Evolutionary conservation across 768 basidiomycete genomes (phyloP), one percentile per base, ranked within the genome.

Genomic region (Zangia roseola): DNA sequence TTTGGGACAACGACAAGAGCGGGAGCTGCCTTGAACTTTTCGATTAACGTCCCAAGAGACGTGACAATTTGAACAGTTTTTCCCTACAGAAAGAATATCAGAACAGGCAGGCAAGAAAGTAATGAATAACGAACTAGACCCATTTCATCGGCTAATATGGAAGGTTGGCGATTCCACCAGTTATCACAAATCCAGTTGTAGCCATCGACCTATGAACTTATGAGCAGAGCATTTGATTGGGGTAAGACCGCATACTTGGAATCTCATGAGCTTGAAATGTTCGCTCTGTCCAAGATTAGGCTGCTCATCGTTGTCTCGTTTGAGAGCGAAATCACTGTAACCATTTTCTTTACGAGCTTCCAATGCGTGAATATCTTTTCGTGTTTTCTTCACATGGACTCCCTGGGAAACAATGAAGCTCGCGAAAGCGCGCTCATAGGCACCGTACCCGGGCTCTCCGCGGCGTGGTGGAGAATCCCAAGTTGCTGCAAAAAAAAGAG

Each of bases 91-190:
- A 50, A 39, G 20, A n/a, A 47, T 40, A 25, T 55, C 21, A 44
- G 19, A 26, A 30, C 9, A 55, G 62, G 4, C 39, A 13, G 14
- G 17, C 46, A 34, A 17, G 20, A 28, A 23, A 31, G 4, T 10
- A 28, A 49, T 20, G 40, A 33, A 35, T 20, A 23, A 62, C 74
- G 43, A 65, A 91, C 92, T 64, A 94, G 70, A 50, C 94, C 94
- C 97, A 99, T 98, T 68, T 98, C 97, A 63, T 99, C 97, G 3
- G 97, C 95, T 19, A 98, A 78, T 54, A 94, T 94, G 53, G 86
- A 91, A 36, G 83, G 81, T 53, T 91, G 91, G 36, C 74, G 77
- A 54, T 80, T 84, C 84, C 86, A 91, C 93, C 93, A 94, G 53
- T 93, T 91, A 55, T 85, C 81, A 55, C 80, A 84, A 39, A 92